Evolutionary conservation across 2,329 filamentous ascomycete species (phyloP), one percentile per base, ranked within the genome.

Genomic region (Xylariales sp.): DNA sequence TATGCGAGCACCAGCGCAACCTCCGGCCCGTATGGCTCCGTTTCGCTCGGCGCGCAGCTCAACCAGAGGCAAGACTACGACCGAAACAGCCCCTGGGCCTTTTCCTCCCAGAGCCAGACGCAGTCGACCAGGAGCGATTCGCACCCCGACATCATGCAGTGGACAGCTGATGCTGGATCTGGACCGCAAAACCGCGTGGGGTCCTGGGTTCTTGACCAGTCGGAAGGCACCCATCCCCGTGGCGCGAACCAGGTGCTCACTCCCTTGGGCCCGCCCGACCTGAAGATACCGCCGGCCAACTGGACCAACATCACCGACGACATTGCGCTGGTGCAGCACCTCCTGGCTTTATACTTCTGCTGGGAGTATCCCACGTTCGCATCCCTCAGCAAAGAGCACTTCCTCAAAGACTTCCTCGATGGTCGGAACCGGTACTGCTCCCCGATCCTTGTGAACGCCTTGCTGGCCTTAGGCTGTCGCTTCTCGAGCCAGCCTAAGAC

Each of bases 311-410:
- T 85, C 16, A 83, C 80, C 2, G 52, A 57, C 4, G 80, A 86
- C 46, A 50, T 65, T 11, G 61, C 56, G 11, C 68, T 86, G 20
- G 76, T 86, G 1, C 69, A 80, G 43, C 79, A 82, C 48, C 65
- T 86, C 8, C 60, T 86, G 37, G 69, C 74, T 1, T 63, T 85
- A 21, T 87, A 86, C 60, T 87, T 87, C 47, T 84, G 81, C 63
- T 88, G 83, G 76, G 78, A 84, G 47, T 86, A 88, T 54, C 81
- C 84, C 3, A 87, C 83, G 11, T 87, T 86, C 59, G 78, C 82
- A 4, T 78, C 84, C 3, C 71, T 88, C 30, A 85, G 80, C 52
- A 82, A 84, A 52, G 80, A 85, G 49, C 76, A 83, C 51, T 88
- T 87, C 49, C 63, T 83, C 41, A 69, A 70, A 36, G 83, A 87